Evolutionary conservation across 148 eudicot genomes (phyloP), one percentile per base, ranked within the genome.

Genomic region (Diospyros kaki): DNA sequence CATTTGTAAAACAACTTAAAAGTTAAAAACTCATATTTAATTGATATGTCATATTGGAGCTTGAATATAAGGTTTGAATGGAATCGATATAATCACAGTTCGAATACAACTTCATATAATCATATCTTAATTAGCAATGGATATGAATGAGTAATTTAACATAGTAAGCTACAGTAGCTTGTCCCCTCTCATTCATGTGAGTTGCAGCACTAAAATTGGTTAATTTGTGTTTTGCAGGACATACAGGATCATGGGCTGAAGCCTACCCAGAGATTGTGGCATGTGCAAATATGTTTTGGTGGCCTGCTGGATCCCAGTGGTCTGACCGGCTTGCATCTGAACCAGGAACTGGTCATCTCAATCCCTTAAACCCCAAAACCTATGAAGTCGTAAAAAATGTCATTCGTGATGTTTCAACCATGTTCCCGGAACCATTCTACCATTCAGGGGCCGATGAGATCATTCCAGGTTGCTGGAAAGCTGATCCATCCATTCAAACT

Each of bases 291-390:
- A 88, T 78, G 87, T 95, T 95, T 82, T 95, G 98, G 98, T 83
- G 82, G 86, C 97, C 98, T 15, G 83, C 92, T 2, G 96, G 88
- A 38, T 42, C 74, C 0, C 73, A 69, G 2, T 94, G 94, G 98
- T 71, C 77, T 3, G 92, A 89, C 48, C 83, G 93, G 42, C 79
- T 89, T 8, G 98, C 98, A 39, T 81, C 96, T 2, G 98, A 95
- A 71, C 98, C 98, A 0, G 98, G 96, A 17, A 82, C 91, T 2
- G 98, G 98, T 45, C 98, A 94, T 64, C 96, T 94, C 75, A 94
- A 94, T 70, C 98, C 98, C 6, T 81, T 94, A 45, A 79, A 80
- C 65, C 96, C 90, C 2, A 87, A 89, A 63, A 94, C 98, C n/a
- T 92, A 90, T 68, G 67, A 90, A 76, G 91, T 94, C 15, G 72